These are phyloP conservation scores for Lepiota subincarnata DNA, from an alignment of 768 basidiomycete species.

Conservation along the genomic window DNA sequence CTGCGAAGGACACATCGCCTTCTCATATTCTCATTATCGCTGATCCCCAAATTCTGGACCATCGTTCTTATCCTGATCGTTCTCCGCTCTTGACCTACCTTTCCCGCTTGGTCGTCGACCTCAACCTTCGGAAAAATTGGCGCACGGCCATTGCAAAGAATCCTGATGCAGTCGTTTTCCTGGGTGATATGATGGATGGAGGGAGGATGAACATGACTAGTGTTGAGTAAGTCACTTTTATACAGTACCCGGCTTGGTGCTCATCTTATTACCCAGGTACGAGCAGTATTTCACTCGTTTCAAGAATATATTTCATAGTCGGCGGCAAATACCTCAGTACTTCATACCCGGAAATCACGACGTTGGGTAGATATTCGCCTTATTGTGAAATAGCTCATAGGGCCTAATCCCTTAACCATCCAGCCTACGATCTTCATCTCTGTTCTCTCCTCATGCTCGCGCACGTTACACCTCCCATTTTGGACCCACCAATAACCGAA, in stretches of 20 bases:
- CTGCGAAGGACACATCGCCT: slow-evolving; percentile 20
- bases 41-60: slow-evolving; percentile 85
- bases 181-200: slow-evolving; percentile 92
- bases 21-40: slow-evolving; percentile 75
- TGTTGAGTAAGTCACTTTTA: slow-evolving; percentile 51
- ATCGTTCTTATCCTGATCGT: slow-evolving; percentile 66
- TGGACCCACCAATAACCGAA: slow-evolving; percentile 62
- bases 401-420: slow-evolving; percentile 23
- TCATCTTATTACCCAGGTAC: slow-evolving; percentile 49
- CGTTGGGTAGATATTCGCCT: slow-evolving; percentile 49
- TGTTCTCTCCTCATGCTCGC: slow-evolving; percentile 43
- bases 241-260: not conserved
- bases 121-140: slow-evolving; percentile 87
- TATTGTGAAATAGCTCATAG: not conserved
- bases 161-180: slow-evolving; percentile 74
- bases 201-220: slow-evolving; percentile 64
- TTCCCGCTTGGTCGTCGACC: slow-evolving; percentile 66
- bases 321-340: slow-evolving; percentile 48
- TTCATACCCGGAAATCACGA: slow-evolving; percentile 93
- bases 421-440: slow-evolving; percentile 42
- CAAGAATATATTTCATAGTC: slow-evolving; percentile 58
- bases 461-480: slow-evolving; percentile 71
- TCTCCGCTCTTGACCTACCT: slow-evolving; percentile 50
- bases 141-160: slow-evolving; percentile 50
- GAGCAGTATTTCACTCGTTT: slow-evolving; percentile 65